Percentiles rank a stretch among this genome's conserved stretches.
Conservation (phyloP, 495 filamentous ascomycete genomes). For the Neurospora sp. region DNA sequence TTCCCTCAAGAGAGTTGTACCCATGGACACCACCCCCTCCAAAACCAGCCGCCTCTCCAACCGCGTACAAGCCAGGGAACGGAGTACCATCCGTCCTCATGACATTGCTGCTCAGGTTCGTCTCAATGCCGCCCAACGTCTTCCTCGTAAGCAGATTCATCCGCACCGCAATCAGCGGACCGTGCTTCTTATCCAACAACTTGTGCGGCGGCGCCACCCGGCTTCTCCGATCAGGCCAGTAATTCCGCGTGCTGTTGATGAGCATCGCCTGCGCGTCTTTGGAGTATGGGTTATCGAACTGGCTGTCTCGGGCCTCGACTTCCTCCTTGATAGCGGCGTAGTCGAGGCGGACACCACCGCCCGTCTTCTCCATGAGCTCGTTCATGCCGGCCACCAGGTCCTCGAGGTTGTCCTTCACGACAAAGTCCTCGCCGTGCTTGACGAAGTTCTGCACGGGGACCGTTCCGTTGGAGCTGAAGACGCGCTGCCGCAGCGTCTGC, state of each 20-base stretch:
- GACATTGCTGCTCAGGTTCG: conserved; percentile 38
- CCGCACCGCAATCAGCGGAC: conserved; percentile 39
- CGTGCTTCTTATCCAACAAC: conserved; percentile 36
- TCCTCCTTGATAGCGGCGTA: conserved; percentile 24
- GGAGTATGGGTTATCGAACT: conserved; percentile 37
- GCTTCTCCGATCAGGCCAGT: conserved; percentile 34
- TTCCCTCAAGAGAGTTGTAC: conserved; percentile 41
- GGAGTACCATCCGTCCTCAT: conserved; percentile 30
- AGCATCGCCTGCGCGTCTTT: conserved; percentile 46
- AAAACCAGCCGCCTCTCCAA: conserved; percentile 44
- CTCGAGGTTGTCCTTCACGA: conserved; percentile 35
- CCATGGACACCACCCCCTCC: conserved; percentile 45
- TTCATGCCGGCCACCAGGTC: conserved; percentile 41
- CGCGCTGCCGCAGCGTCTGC: conserved; percentile 32
- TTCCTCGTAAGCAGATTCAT: conserved; percentile 44
- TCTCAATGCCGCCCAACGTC: conserved; percentile 44
- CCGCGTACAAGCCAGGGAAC: conserved; percentile 40
- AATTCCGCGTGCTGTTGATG: conserved; percentile 37
- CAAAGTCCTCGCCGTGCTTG: conserved; percentile 40
- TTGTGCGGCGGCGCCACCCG: conserved; percentile 36
- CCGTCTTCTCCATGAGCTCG: conserved; percentile 25
- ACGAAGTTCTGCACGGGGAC: conserved; percentile 38
- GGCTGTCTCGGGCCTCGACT: conserved; percentile 36
- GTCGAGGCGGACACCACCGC: conserved; percentile 31
- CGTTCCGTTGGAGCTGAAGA: conserved; percentile 37